These are phyloP conservation scores for Penicillium salamii DNA, from an alignment of 495 filamentous ascomycete genomes.

Conservation along the genomic window DNA sequence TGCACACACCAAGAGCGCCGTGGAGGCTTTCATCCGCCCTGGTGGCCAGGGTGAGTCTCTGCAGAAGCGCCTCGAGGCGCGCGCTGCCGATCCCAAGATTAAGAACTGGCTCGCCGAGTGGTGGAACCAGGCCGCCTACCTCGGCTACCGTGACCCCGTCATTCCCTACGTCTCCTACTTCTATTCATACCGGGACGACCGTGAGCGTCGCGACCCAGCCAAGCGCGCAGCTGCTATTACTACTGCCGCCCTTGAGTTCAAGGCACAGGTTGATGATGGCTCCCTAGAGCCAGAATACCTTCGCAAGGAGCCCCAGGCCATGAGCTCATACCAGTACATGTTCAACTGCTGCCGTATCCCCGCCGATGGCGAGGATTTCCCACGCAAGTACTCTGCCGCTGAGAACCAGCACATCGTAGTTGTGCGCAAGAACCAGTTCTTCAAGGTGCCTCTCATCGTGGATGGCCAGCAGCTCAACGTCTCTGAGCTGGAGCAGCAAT, in stretches of 20 bases:
- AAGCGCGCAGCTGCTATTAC: conserved; percentile 91
- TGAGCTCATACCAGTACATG: conserved; percentile 98
- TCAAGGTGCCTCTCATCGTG: conserved; percentile 75
- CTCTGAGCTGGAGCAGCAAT: conserved; percentile 83
- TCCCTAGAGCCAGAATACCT: conserved; percentile 96
- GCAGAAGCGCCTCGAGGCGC: conserved; percentile 82
- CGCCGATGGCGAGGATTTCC: conserved; percentile 76
- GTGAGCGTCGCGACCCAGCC: conserved; percentile 78
- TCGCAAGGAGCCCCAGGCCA: conserved; percentile 91
- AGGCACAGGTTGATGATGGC: conserved; percentile 80
- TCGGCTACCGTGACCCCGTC: conserved; percentile 90
- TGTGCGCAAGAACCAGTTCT: conserved; percentile 94
- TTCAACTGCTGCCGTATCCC: conserved; percentile 92
- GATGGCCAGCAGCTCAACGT: conserved; percentile 81
- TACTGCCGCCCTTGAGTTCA: conserved; percentile 85
- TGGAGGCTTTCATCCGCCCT: conserved; percentile 77
- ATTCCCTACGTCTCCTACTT: conserved; percentile 99
- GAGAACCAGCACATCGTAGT: conserved; percentile 84
- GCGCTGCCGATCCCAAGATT: conserved; percentile 75
- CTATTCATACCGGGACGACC: conserved; percentile 96
- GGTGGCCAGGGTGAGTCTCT: conserved; percentile 79
- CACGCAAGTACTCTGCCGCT: conserved; percentile 70
- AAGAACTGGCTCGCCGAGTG: conserved; percentile 97
- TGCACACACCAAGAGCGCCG: conserved; percentile 73
- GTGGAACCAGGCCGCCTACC: conserved; percentile 95